These are phyloP conservation scores for Decorospora gaudefroyi DNA, from an alignment of 2,329 filamentous ascomycete genomes.

Conservation along the genomic window DNA sequence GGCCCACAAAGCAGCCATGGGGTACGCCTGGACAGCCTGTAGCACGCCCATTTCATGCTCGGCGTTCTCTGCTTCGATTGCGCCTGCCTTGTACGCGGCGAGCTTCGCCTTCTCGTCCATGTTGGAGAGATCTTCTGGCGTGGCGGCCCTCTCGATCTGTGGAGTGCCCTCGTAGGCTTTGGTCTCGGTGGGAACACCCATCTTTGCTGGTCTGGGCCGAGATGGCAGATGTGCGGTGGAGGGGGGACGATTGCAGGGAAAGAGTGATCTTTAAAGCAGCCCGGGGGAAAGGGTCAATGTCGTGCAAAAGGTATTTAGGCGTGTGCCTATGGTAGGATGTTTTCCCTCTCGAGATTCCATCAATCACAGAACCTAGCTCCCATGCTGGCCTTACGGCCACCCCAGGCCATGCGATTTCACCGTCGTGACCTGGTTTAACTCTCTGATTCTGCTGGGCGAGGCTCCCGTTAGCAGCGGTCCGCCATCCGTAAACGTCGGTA, in stretches of 20 bases:
- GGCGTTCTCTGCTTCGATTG: slow-evolving; percentile 61
- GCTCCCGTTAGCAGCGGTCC: slow-evolving; percentile 26
- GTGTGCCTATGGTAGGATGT: slow-evolving; percentile 2
- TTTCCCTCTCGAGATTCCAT: slow-evolving; percentile 21
- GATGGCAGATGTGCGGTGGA: slow-evolving; percentile 17
- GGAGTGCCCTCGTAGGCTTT: slow-evolving; percentile 22
- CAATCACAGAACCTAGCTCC: slow-evolving; percentile 25
- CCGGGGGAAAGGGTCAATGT: slow-evolving; percentile 17
- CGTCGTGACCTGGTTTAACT: slow-evolving; percentile 18
- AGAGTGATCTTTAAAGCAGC: slow-evolving; percentile 28
- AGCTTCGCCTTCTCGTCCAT: slow-evolving; percentile 48
- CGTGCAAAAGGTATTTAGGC: slow-evolving; percentile 7
- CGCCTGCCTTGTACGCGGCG: slow-evolving; percentile 56
- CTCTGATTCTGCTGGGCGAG: slow-evolving; percentile 18
- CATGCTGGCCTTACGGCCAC: slow-evolving; percentile 22
- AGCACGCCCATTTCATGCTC: slow-evolving; percentile 58
- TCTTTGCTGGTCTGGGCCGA: slow-evolving; percentile 27
- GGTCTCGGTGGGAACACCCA: slow-evolving; percentile 26
- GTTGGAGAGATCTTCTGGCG: slow-evolving; percentile 24
- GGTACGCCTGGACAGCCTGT: slow-evolving; percentile 58
- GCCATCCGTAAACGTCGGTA: slow-evolving; percentile 24
- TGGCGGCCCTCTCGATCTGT: slow-evolving; percentile 30
- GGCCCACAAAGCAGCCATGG: slow-evolving; percentile 60
- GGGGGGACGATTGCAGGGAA: slow-evolving; percentile 23
- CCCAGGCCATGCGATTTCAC: slow-evolving; percentile 19